Evolutionary conservation across 768 basidiomycete genomes (phyloP).

Genomic region (Tulasnella sp.): DNA sequence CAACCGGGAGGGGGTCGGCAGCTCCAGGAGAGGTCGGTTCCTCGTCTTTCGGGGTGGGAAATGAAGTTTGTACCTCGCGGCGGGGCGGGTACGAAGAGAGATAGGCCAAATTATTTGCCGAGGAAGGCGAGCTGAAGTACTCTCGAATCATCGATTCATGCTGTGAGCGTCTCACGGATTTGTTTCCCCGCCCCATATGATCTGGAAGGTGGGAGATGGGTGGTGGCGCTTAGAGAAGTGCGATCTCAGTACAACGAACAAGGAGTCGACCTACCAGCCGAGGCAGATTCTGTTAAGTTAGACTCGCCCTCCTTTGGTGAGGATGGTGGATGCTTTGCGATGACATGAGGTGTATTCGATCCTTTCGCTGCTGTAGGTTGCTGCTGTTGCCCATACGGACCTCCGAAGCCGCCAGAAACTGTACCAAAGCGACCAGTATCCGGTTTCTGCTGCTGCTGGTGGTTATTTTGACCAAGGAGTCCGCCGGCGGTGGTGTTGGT

Average conservation of each 20-base stretch:
- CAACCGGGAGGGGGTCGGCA: background rate
- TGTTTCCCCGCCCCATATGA: background rate
- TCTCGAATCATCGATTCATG: constrained; percentile 1
- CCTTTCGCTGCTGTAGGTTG: background rate
- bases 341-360: background rate
- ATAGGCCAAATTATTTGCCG: background rate
- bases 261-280: background rate
- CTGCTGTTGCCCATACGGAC: constrained; percentile 15
- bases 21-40: background rate
- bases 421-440: background rate
- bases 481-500: constrained; percentile 41
- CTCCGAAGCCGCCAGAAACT: background rate
- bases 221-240: background rate
- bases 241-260: background rate
- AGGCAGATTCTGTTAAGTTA: background rate
- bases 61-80: background rate
- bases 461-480: constrained; percentile 44
- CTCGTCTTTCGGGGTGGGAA: background rate
- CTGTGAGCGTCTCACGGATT: constrained; percentile 6
- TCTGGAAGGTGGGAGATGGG: background rate
- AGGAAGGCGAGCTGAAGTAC: background rate
- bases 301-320: background rate
- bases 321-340: background rate
- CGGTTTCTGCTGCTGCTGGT: constrained; percentile 34
- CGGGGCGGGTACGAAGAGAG: background rate